A percentile compares a stretch with the other conserved stretches of the same genome.
These are phyloP conservation scores for Rostrohypoxylon terebratum DNA, from an alignment of 495 filamentous ascomycete species.

Conservation along the genomic window DNA sequence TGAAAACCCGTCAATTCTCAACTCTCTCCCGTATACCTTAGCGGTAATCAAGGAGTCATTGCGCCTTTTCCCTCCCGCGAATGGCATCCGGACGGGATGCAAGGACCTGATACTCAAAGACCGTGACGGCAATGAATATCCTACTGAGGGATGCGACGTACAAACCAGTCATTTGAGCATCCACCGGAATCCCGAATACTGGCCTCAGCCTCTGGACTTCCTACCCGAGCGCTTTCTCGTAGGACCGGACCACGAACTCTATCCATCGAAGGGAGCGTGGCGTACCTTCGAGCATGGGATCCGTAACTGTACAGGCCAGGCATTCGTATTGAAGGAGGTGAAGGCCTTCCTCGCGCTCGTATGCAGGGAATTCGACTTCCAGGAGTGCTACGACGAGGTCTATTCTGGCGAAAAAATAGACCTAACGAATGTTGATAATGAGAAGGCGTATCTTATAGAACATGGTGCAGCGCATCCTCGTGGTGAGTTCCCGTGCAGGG, in stretches of 20 bases:
- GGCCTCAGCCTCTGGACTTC: conserved; percentile 53
- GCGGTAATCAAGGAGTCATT: conserved; percentile 65
- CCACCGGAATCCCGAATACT: conserved; percentile 49
- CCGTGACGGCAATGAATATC: conserved; percentile 45
- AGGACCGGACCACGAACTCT: conserved; percentile 47
- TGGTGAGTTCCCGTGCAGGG: conserved; percentile 44
- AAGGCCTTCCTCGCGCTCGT: conserved; percentile 60
- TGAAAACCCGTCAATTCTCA: conserved; percentile 54
- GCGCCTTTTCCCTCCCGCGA: conserved; percentile 56
- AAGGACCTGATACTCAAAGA: conserved; percentile 49
- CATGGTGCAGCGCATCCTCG: conserved; percentile 44
- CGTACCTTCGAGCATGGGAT: conserved; percentile 63
- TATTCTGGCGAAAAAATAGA: conserved; percentile 42
- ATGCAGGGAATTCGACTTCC: conserved; percentile 59
- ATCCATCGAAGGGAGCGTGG: conserved; percentile 58
- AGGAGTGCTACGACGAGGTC: conserved; percentile 49
- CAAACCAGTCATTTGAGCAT: conserved; percentile 50
- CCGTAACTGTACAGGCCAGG: conserved; percentile 65
- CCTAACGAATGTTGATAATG: conserved; percentile 38
- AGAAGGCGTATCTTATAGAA: conserved; percentile 48
- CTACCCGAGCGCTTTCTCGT: conserved; percentile 58
- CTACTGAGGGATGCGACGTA: conserved; percentile 53
- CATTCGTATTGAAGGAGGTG: conserved; percentile 61
- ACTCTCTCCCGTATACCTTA: conserved; percentile 57
- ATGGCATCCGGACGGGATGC: conserved; percentile 46